Evolutionary conservation across 2,329 filamentous ascomycete species (phyloP), one percentile per base, ranked within the genome.

Genomic region (Monilinia fructigena): DNA sequence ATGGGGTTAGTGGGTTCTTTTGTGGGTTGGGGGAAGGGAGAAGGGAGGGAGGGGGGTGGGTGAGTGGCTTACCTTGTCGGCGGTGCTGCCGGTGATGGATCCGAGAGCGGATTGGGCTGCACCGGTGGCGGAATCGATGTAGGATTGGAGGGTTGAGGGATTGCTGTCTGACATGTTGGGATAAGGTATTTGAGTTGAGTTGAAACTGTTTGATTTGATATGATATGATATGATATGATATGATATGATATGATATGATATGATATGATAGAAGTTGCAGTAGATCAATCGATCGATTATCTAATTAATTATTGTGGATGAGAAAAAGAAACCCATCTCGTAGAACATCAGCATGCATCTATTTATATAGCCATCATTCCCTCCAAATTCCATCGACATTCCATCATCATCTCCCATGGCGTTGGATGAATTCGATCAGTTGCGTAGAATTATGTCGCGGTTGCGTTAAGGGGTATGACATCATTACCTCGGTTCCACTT

Each of bases 71-170:
- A 75, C 73, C 67, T 74, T 65, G 74, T 94, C 88, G 68, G 82
- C 82, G 2, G 83, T 82, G 81, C 80, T 92, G 73, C 92, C 93
- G 12, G 90, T 93, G 66, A 96, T 68, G 69, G 81, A 84, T 70
- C 92, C 91, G 60, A 95, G 73, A 60, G 83, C 86, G 69, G 84
- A 89, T 79, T 96, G 92, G 63, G 88, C 85, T 65, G 87, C 82
- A 72, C 91, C 91, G 48, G 87, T 83, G 74, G 90, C 90, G 18
- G 85, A 85, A 83, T 93, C 89, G 73, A 91, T 76, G 80, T 88
- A 89, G 66, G 91, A 90, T 83, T 94, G 86, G 75, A 93, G 83
- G 70, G 93, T 95, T 70, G 92, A 96, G 45, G 77, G 76, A 63
- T 83, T 76, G 76, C 82, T 82, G 80, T 82, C 79, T 75, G 82